Evolutionary conservation across 768 basidiomycete genomes (phyloP), one percentile per base, ranked within the genome.

Genomic region (Lactifluus volemus): DNA sequence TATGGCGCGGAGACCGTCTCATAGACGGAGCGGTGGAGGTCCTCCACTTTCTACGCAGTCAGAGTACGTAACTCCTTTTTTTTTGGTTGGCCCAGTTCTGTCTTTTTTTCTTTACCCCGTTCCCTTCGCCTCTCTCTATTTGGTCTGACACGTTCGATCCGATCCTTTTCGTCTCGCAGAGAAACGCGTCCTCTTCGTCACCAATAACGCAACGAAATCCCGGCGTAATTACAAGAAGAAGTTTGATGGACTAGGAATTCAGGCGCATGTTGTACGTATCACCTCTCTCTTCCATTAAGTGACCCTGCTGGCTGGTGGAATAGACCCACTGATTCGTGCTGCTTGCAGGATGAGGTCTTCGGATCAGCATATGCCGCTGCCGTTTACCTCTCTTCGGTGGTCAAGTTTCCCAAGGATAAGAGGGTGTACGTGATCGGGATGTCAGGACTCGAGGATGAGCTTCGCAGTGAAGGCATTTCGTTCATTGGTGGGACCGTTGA

Each of bases 191-290:
- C 74, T 98, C 10, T 98, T 98, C 69, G 94, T 97, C 53, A 98
- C 95, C 17, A 99, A 99, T 76, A 99, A 98, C 71, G 95, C 96
- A 49, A 91, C 87, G 58, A 96, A 98, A 75, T 96, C 93, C 5
- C 78, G 97, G 64, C 83, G 75, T 70, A 85, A 75, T 71, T 95
- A 95, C 82, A 94, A 92, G 78, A 75, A 75, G 49, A 96, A 95
- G 73, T 97, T 99, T 70, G 92, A 98, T 73, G 79, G 84, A 68
- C 81, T 98, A 55, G 93, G 90, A 44, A 79, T 98, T 39, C 79
- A 92, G 70, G 92, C 85, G 38, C 79, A 85, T 70, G 86, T 89
- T 68, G 96, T 97, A 73, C 73, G 89, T 75, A 48, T n/a, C 25
- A 25, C 25, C 25, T 25, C 30, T 14, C 21, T 32, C 42, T 50